phyloP scores from a whole-genome alignment of 352 stramenopile genomes.

The Pythium sukuiense region DNA sequence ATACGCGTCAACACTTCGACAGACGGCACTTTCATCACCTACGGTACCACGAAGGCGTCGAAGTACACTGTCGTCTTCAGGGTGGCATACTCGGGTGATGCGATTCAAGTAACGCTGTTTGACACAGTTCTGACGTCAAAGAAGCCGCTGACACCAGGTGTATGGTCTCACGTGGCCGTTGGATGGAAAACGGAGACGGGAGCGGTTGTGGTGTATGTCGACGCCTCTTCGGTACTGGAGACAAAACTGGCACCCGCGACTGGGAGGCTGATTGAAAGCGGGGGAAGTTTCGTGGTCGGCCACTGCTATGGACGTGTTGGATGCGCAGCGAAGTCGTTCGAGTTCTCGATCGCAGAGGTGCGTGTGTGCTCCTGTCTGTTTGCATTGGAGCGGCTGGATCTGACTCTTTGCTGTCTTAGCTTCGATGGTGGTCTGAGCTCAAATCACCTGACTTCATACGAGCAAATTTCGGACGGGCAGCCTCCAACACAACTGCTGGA shows the following conservation, averaged over 20 bases:
- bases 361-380: not conserved
- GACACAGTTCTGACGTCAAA: slow-evolving; percentile 27
- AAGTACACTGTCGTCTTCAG: slow-evolving; percentile 16
- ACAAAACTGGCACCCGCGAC: slow-evolving; percentile 3
- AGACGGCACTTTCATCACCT: slow-evolving; percentile 34
- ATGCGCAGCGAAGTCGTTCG: slow-evolving; percentile 40
- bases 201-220: slow-evolving; percentile 17
- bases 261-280: slow-evolving; percentile 17
- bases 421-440: slow-evolving; percentile 34
- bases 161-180: slow-evolving; percentile 33
- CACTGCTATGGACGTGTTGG: slow-evolving; percentile 36
- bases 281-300: slow-evolving; percentile 36
- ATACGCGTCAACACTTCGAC: slow-evolving; percentile 14
- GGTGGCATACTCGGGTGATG: slow-evolving; percentile 22
- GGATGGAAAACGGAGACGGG: slow-evolving; percentile 19
- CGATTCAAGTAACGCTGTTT: slow-evolving; percentile 28
- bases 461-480: slow-evolving; percentile 19
- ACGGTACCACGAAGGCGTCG: slow-evolving; percentile 13
- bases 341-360: slow-evolving; percentile 55
- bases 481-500: not conserved
- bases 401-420: slow-evolving; percentile 12
- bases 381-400: not conserved
- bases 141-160: not conserved
- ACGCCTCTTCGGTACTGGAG: slow-evolving; percentile 19
- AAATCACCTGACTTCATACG: slow-evolving; percentile 23